phyloP scores from a whole-genome alignment of 2,329 filamentous ascomycete genomes.

The Talaromyces albobiverticillius region DNA sequence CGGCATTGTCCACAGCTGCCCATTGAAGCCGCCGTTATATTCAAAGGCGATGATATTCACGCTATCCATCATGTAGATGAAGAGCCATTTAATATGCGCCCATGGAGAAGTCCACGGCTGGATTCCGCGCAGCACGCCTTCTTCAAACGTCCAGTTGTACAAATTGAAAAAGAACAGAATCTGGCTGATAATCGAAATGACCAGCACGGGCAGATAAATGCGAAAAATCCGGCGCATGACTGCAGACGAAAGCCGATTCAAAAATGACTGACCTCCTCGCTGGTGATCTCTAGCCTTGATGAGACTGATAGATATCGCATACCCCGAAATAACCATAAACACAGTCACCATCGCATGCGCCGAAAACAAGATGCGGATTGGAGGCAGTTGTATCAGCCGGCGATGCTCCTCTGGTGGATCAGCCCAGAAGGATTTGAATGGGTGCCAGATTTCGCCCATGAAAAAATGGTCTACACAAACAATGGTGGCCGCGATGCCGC shows the following conservation, averaged over 20 bases:
- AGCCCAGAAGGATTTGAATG: constrained; percentile 23
- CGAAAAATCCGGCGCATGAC: constrained; percentile 20
- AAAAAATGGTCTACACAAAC: constrained; percentile 25
- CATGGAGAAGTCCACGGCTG: constrained; percentile 20
- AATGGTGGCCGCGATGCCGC: constrained; percentile 26
- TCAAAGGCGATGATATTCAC: constrained; percentile 21
- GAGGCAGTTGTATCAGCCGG: constrained; percentile 33
- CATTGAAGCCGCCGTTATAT: constrained; percentile 21
- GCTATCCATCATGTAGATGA: constrained; percentile 21
- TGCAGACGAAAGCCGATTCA: constrained; percentile 19
- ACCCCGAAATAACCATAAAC: constrained; percentile 60
- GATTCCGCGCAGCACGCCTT: constrained; percentile 16
- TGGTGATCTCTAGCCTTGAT: constrained; percentile 25
- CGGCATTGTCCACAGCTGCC: constrained; percentile 25
- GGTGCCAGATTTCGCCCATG: constrained; percentile 21
- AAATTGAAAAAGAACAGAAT: constrained; percentile 21
- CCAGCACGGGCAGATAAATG: constrained; percentile 21
- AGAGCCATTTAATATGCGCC: constrained; percentile 19
- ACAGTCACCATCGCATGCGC: constrained; percentile 47
- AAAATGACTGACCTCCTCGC: constrained; percentile 14
- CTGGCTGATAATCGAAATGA: constrained; percentile 18
- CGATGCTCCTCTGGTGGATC: constrained; percentile 19
- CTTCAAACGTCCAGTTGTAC: constrained; percentile 19
- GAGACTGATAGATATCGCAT: constrained; percentile 53
- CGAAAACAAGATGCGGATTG: constrained; percentile 36